Evolutionary conservation across 2,329 filamentous ascomycete genomes (phyloP), one percentile per base, ranked within the genome.

Genomic region (Zopfia rhizophila): DNA sequence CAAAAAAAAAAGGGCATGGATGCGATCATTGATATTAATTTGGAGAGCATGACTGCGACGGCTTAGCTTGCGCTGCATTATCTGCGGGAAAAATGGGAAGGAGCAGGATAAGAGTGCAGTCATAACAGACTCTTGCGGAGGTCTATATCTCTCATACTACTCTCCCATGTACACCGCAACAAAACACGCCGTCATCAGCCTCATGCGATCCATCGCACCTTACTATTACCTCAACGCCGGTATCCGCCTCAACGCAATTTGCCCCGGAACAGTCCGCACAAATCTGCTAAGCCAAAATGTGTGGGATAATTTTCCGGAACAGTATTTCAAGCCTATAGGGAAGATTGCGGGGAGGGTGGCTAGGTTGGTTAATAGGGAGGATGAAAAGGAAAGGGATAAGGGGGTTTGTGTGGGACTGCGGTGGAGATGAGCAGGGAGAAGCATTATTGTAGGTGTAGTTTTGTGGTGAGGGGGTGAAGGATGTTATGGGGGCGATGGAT

Each of bases 21-120:
- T 17, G 45, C 65, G 5, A 64, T 70, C 10, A 62, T 74, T 19
- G 74, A 78, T 30, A 69, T 76, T 27, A 72, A 78, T 51, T 48
- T 79, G 16, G 70, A 72, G 29, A 68, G 68, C 12, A 70, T 75
- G 8, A 63, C 78, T 16, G 72, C 68, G 24, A 77, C 73, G 3
- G 56, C 55, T 5, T 73, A 72, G 38, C 56, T 78, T 8, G 73
- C 69, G 1, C 56, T 74, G 21, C 71, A 77, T 51, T 72, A 77
- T 51, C 68, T 75, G 55, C 63, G 63, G 7, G 40, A 51, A 3
- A 61, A 56, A 2, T 53, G 62, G 7, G 40, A 46, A 3, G 42
- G 45, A 8, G 52, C 42, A 38, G 7, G 62, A 58, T 7, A 53
- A 62, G 12, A 63, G 38, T 35, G 30, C 72, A 10, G 56, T 72